A percentile compares a stretch with the other conserved stretches of the same genome.
Conservation (phyloP, 257 asterid genomes). For the Nicotiana undulata region DNA sequence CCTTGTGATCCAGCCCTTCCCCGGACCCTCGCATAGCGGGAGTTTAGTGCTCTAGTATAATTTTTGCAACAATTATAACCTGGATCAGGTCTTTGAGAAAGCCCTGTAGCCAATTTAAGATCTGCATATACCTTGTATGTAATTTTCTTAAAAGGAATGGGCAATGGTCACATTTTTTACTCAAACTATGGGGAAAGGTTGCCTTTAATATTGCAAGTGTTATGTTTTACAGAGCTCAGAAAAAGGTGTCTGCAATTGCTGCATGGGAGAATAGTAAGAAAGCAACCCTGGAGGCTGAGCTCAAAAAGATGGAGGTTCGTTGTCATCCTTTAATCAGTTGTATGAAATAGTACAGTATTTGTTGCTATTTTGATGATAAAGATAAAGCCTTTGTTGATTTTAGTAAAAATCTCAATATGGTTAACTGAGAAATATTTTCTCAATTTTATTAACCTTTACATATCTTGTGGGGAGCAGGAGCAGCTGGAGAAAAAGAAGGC, state of each 20-base stretch:
- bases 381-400: neutral
- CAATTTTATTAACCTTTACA: neutral
- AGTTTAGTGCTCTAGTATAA: neutral
- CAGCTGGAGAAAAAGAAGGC: constrained; percentile 81
- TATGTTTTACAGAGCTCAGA: constrained; percentile 55
- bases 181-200: neutral
- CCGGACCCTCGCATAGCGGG: too few relatives aligned
- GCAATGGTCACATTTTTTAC: neutral
- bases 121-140: neutral
- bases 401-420: neutral
- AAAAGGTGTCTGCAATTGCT: constrained; percentile 47
- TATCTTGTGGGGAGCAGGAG: constrained; percentile 34
- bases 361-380: neutral
- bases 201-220: neutral
- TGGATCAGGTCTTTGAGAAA: neutral
- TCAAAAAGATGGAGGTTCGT: constrained; percentile 74
- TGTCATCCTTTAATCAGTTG: neutral
- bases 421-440: neutral
- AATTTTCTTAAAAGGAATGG: neutral
- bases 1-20: too few relatives aligned
- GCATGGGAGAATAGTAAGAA: constrained; percentile 98
- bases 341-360: neutral
- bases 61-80: neutral
- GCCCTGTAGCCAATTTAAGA: neutral
- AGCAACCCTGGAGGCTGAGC: constrained; percentile 80